A percentile compares a stretch with the other conserved stretches of the same genome.
phyloP scores from a whole-genome alignment of 495 filamentous ascomycete species.

The Tuber magnatum region DNA sequence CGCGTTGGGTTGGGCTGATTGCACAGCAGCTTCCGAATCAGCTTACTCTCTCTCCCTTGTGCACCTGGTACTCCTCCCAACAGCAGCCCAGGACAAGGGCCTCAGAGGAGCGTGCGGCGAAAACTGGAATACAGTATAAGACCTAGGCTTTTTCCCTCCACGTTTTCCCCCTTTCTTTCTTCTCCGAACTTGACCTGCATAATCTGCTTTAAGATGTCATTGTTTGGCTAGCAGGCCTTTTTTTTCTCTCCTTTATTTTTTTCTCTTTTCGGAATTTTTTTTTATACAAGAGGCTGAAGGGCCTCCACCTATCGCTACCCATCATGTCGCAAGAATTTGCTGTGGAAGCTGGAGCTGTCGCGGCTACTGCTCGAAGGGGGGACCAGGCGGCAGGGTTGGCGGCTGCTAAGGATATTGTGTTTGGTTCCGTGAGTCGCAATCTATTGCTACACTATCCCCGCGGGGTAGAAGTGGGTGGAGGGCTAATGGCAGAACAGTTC shows the following conservation, averaged over 20 bases:
- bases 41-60: not conserved
- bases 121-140: not conserved
- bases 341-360: not conserved
- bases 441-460: not conserved
- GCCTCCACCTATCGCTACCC: conserved; percentile 6
- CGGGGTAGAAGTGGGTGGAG: conserved; percentile 1
- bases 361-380: not conserved
- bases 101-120: not conserved
- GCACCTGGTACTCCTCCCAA: not conserved
- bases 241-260: not conserved
- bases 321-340: conserved; percentile 25
- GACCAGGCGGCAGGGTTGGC: conserved; percentile 53
- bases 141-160: not conserved
- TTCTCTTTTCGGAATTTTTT: not conserved
- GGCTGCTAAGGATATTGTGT: conserved; percentile 70
- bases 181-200: not conserved
- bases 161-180: not conserved
- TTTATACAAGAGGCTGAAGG: not conserved
- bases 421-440: conserved; percentile 64
- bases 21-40: not conserved
- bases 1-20: not conserved
- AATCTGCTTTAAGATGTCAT: conserved; percentile 2
- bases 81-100: not conserved
- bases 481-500: conserved; percentile 46
- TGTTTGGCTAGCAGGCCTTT: not conserved